phyloP scores from a whole-genome alignment of 1,284 basidiomycete genomes.

The Stereum hirsutum region DNA sequence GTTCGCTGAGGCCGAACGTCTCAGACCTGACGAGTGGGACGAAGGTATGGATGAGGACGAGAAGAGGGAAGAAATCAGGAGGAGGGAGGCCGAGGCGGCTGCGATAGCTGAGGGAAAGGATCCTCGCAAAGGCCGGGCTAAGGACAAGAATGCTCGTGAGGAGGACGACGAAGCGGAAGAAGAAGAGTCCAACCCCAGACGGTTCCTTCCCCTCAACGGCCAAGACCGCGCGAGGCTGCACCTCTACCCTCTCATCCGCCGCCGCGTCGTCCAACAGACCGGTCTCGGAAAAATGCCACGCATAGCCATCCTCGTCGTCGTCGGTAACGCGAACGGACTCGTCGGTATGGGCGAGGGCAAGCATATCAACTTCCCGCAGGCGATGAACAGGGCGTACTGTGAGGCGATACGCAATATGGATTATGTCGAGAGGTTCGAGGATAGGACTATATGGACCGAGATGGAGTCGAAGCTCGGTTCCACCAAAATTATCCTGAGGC shows the following conservation, averaged over 20 bases:
- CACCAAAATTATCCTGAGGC: constrained; percentile 79
- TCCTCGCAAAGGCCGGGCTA: too few relatives aligned
- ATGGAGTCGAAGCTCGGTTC: constrained; percentile 80
- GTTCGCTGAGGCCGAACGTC: too few relatives aligned
- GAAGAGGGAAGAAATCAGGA: constrained; percentile 1
- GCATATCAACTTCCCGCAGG: constrained; percentile 50
- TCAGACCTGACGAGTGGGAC: constrained; percentile 13
- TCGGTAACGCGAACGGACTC: constrained; percentile 82
- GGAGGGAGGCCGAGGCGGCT: constrained; percentile 2
- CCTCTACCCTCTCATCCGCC: constrained; percentile 46
- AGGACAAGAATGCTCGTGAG: too few relatives aligned
- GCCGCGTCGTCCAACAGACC: constrained; percentile 73
- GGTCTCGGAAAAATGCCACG: constrained; percentile 78
- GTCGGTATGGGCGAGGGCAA: constrained; percentile 90
- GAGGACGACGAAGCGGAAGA: constrained; percentile 15
- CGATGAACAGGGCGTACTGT: constrained; percentile 58
- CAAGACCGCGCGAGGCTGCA: constrained; percentile 31
- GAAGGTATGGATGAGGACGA: constrained; percentile 6
- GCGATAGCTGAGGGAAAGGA: constrained; percentile 6
- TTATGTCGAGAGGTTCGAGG: constrained; percentile 82
- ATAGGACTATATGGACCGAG: constrained; percentile 86
- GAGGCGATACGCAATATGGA: constrained; percentile 85
- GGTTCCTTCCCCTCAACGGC: constrained; percentile 17
- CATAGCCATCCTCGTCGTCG: constrained; percentile 63
- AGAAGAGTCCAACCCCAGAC: constrained; percentile 14